Percentiles rank a stretch among this genome's conserved stretches.
phyloP scores from a whole-genome alignment of 2,329 filamentous ascomycete genomes.

The Laburnicola sp. region DNA sequence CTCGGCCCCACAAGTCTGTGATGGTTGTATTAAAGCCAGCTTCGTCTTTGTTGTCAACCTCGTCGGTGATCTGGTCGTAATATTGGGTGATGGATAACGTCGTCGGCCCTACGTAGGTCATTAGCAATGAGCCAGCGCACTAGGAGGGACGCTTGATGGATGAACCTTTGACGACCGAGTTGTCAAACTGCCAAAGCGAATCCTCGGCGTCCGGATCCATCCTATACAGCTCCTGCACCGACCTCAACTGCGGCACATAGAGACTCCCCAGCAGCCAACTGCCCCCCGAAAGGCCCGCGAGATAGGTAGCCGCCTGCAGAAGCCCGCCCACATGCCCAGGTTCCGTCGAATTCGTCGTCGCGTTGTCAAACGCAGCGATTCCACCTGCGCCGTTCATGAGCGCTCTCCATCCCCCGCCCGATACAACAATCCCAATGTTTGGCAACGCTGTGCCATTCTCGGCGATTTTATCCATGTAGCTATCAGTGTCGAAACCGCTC shows the following conservation, averaged over 20 bases:
- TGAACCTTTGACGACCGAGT: constrained; percentile 59
- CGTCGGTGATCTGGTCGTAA: constrained; percentile 60
- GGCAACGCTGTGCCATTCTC: constrained; percentile 59
- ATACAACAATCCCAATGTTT: constrained; percentile 73
- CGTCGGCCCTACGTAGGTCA: constrained; percentile 16
- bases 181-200: constrained; percentile 62
- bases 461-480: constrained; percentile 64
- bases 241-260: constrained; percentile 73
- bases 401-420: constrained; percentile 79
- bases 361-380: constrained; percentile 73
- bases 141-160: constrained; percentile 50
- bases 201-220: constrained; percentile 42
- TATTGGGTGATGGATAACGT: constrained; percentile 60
- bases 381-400: constrained; percentile 78
- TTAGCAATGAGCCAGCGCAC: constrained; percentile 45
- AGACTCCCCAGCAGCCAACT: constrained; percentile 78
- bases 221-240: constrained; percentile 58
- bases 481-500: constrained; percentile 67
- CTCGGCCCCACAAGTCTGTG: constrained; percentile 86
- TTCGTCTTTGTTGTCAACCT: constrained; percentile 63
- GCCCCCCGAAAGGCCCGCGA: constrained; percentile 78
- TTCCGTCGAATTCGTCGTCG: constrained; percentile 62
- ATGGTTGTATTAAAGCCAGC: constrained; percentile 67
- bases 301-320: constrained; percentile 74
- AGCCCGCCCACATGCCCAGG: constrained; percentile 64